Conservation (phyloP, 2,329 filamentous ascomycete species). For the Stachybotrys elegans region DNA sequence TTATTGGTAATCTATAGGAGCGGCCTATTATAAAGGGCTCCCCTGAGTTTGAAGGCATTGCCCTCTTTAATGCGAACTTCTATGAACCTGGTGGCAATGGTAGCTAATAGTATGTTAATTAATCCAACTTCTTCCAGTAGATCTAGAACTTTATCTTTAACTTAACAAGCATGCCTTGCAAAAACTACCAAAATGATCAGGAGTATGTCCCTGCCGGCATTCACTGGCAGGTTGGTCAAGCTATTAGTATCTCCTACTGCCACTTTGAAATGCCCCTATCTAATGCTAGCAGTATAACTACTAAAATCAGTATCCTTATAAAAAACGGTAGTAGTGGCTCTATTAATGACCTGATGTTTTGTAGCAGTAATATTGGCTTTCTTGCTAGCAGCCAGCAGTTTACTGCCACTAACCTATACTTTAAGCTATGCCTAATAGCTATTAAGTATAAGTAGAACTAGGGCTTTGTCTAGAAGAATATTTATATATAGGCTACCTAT, state of each 20-base stretch:
- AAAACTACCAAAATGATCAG: slow-evolving; percentile 22
- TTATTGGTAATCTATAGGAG: slow-evolving; percentile 61
- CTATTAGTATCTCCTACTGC: slow-evolving; percentile 54
- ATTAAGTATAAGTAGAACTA: slow-evolving; percentile 66
- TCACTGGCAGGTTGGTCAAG: slow-evolving; percentile 58
- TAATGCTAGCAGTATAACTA: slow-evolving; percentile 34
- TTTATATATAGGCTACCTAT: slow-evolving; percentile 54
- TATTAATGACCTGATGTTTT: slow-evolving; percentile 38
- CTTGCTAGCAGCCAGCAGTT: slow-evolving; percentile 62
- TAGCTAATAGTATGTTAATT: slow-evolving; percentile 61
- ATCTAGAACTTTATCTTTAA: slow-evolving; percentile 57
- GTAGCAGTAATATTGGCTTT: slow-evolving; percentile 46
- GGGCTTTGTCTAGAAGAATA: slow-evolving; percentile 56
- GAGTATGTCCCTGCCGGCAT: slow-evolving; percentile 38
- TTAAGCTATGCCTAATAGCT: slow-evolving; percentile 57
- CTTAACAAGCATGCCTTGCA: slow-evolving; percentile 41
- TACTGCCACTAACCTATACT: slow-evolving; percentile 57
- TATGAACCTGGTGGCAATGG: slow-evolving; percentile 52
- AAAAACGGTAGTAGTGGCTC: slow-evolving; percentile 57
- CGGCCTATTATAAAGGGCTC: slow-evolving; percentile 49
- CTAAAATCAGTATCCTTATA: slow-evolving; percentile 56
- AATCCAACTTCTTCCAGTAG: slow-evolving; percentile 56
- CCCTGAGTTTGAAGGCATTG: slow-evolving; percentile 57
- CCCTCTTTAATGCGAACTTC: slow-evolving; percentile 63
- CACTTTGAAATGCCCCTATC: slow-evolving; percentile 44